A percentile compares a stretch with the other conserved stretches of the same genome.
phyloP scores from a whole-genome alignment of 2,329 filamentous ascomycete species.

The Epichloe baconii region DNA sequence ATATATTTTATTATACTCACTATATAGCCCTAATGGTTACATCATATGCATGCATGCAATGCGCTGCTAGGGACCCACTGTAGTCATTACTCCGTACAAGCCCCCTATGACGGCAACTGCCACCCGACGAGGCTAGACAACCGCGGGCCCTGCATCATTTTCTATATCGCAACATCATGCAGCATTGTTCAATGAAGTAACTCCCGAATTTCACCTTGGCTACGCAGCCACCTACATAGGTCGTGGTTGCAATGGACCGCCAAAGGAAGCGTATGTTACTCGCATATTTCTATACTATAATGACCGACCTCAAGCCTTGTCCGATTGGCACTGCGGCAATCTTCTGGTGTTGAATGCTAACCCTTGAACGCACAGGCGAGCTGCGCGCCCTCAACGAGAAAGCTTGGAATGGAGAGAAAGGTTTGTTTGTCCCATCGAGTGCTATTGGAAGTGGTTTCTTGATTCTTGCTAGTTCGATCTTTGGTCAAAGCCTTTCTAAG shows the following conservation, averaged over 20 bases:
- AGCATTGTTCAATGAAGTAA: slow-evolving; percentile 8
- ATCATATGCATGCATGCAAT: no score
- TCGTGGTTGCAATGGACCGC: slow-evolving; percentile 5
- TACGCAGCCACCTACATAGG: neutral
- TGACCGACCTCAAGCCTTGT: neutral
- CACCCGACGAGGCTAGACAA: neutral
- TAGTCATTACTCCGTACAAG: neutral
- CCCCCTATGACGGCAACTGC: neutral
- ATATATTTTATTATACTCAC: no score
- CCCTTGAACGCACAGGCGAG: slow-evolving; percentile 48
- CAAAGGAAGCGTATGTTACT: slow-evolving; percentile 5
- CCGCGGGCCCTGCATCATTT: neutral
- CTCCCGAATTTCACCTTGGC: neutral
- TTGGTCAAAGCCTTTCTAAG: neutral
- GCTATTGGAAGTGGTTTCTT: slow-evolving; percentile 7
- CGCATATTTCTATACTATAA: neutral
- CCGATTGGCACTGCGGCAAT: neutral
- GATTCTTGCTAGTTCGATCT: slow-evolving; percentile 2
- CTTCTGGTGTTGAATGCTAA: slow-evolving; percentile 7
- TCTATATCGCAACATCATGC: neutral
- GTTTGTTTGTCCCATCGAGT: slow-evolving; percentile 32
- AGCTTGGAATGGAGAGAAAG: slow-evolving; percentile 80
- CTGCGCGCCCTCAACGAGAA: slow-evolving; percentile 76
- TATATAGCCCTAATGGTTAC: no score
- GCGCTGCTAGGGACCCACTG: neutral